Percentiles rank a stretch among this genome's conserved stretches.
phyloP scores from a whole-genome alignment of 169 alveolate genomes.

The Perkinsus olseni region DNA sequence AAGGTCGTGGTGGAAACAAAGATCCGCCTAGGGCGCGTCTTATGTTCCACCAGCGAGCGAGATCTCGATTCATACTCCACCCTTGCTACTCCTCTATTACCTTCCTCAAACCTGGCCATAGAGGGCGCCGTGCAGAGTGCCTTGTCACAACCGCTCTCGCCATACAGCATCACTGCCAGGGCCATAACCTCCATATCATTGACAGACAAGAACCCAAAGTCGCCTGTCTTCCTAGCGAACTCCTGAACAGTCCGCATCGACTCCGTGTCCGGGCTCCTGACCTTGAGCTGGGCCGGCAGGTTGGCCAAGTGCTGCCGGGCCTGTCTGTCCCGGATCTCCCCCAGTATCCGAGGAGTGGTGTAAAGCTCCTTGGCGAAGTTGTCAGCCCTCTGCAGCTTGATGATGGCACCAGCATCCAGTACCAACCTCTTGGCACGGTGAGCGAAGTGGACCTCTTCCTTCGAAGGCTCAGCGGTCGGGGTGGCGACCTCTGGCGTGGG shows the following conservation, averaged over 20 bases:
- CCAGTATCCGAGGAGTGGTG: conserved; percentile 43
- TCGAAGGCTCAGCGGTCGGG: not conserved
- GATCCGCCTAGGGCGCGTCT: no score
- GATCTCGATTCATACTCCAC: no score
- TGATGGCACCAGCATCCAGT: conserved; percentile 50
- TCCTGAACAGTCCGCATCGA: not conserved
- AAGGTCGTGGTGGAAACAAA: no score
- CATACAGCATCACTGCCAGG: conserved; percentile 27
- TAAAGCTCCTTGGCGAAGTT: conserved; percentile 25
- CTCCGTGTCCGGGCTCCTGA: not conserved
- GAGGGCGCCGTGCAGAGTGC: not conserved
- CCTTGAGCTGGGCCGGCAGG: conserved; percentile 13
- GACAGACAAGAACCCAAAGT: conserved; percentile 22
- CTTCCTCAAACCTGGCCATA: not conserved
- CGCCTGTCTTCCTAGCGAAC: conserved; percentile 51
- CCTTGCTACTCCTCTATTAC: not conserved
- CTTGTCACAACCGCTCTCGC: conserved; percentile 13
- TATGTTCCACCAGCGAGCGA: no score
- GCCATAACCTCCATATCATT: conserved; percentile 45
- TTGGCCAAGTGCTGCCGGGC: conserved; percentile 31
- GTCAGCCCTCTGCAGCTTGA: conserved; percentile 22
- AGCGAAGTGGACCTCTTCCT: not conserved
- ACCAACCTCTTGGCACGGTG: conserved; percentile 18
- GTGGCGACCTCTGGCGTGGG: not conserved
- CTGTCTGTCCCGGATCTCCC: conserved; percentile 47